phyloP scores from a whole-genome alignment of 202 grass and related monocot species.

The Saccharum hybrid region DNA sequence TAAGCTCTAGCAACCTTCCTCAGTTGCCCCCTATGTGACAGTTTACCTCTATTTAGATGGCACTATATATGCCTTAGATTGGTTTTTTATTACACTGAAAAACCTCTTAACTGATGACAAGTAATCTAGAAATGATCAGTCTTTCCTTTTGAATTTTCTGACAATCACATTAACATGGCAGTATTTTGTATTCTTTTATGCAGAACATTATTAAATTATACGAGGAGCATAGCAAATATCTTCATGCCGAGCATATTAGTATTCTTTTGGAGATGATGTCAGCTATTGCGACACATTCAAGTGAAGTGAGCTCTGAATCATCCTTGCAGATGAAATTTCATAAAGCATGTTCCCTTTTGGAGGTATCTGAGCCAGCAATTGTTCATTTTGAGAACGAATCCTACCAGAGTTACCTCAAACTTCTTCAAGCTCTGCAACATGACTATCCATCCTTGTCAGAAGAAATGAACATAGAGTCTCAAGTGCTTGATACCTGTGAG shows the following conservation, averaged over 20 bases:
- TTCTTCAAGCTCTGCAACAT: constrained; percentile 69
- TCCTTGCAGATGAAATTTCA: constrained; percentile 70
- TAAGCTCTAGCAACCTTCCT: background rate
- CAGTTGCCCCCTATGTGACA: background rate
- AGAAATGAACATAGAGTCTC: constrained; percentile 72
- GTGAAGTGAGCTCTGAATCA: constrained; percentile 70
- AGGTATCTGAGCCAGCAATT: constrained; percentile 83
- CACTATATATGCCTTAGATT: background rate
- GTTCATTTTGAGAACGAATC: constrained; percentile 95
- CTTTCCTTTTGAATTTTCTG: background rate
- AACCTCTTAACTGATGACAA: constrained; percentile 11
- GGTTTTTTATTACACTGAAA: background rate
- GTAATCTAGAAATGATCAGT: constrained; percentile 9
- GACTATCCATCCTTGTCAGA: constrained; percentile 57
- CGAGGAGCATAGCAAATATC: constrained; percentile 56
- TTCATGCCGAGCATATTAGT: constrained; percentile 57
- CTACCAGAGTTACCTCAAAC: constrained; percentile 78
- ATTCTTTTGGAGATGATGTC: constrained; percentile 83
- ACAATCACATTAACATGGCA: constrained; percentile 8
- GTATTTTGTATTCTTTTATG: constrained; percentile 33
- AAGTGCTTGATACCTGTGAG: constrained; percentile 65
- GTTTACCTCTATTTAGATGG: constrained; percentile 10
- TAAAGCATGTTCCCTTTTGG: constrained; percentile 87
- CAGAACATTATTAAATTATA: constrained; percentile 78
- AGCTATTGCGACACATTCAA: constrained; percentile 74